These are phyloP conservation scores for Malassezia furfur DNA, from an alignment of 1,284 basidiomycete species.

Conservation along the genomic window DNA sequence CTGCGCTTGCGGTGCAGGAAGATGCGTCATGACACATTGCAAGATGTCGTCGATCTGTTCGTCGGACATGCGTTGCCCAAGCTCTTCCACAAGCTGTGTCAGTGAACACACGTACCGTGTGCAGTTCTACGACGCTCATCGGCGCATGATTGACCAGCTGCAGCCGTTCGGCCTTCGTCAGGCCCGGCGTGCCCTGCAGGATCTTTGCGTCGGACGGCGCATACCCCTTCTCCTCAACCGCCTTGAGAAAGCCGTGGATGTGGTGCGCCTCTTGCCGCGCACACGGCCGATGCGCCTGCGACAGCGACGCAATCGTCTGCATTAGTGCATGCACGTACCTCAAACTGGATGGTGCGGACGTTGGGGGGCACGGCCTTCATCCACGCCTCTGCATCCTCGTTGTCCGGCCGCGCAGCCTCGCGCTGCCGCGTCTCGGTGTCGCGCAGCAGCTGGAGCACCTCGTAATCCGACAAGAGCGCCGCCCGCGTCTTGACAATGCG, in stretches of 20 bases:
- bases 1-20: background rate
- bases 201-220: constrained; percentile 23
- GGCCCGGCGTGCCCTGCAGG: constrained; percentile 51
- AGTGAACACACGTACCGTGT: constrained; percentile 70
- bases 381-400: constrained; percentile 23
- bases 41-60: constrained; percentile 13
- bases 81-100: constrained; percentile 61
- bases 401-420: constrained; percentile 52
- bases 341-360: constrained; percentile 73
- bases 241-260: constrained; percentile 60
- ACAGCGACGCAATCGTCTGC: constrained; percentile 72
- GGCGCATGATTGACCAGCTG: constrained; percentile 83
- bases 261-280: constrained; percentile 59
- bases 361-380: constrained; percentile 55
- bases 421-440: constrained; percentile 67
- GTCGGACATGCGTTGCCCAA: constrained; percentile 45
- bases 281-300: constrained; percentile 63
- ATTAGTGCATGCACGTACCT: constrained; percentile 54
- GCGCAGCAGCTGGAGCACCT: constrained; percentile 69
- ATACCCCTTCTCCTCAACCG: constrained; percentile 50
- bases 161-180: constrained; percentile 83
- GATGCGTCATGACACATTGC: background rate
- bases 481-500: constrained; percentile 70
- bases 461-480: constrained; percentile 71
- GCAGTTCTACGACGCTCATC: constrained; percentile 69